Conservation (phyloP, 2,329 filamentous ascomycete species). For the Colletotrichum simmondsii region DNA sequence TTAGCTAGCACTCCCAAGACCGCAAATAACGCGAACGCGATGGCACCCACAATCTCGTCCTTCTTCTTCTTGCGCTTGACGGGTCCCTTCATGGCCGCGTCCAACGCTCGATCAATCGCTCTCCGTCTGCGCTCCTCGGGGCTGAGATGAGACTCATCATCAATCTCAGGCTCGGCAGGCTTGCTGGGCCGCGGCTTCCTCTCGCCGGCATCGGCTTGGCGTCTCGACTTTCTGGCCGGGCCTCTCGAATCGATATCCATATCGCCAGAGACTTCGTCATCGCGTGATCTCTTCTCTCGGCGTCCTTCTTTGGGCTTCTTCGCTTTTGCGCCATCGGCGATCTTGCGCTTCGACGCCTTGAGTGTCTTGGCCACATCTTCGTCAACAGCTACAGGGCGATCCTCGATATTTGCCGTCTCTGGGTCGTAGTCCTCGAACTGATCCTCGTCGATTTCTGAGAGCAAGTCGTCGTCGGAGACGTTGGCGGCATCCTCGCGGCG, state of each 20-base stretch:
- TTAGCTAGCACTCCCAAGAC: slow-evolving; percentile 36
- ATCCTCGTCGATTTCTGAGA: slow-evolving; percentile 77
- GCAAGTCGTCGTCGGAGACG: slow-evolving; percentile 63
- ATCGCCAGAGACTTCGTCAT: slow-evolving; percentile 60
- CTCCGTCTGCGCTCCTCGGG: slow-evolving; percentile 86
- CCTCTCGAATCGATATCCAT: slow-evolving; percentile 54
- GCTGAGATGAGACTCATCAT: slow-evolving; percentile 81
- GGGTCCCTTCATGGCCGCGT: slow-evolving; percentile 87
- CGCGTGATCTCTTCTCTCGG: slow-evolving; percentile 69
- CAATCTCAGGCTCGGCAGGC: slow-evolving; percentile 63
- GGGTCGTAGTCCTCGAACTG: slow-evolving; percentile 78
- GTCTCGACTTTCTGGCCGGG: slow-evolving; percentile 57
- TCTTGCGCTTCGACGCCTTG: slow-evolving; percentile 74
- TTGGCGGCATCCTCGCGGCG: slow-evolving; percentile 43
- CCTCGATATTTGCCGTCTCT: slow-evolving; percentile 70
- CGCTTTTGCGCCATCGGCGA: slow-evolving; percentile 69
- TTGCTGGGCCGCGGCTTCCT: slow-evolving; percentile 58
- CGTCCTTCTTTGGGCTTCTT: slow-evolving; percentile 83
- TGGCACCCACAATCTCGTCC: slow-evolving; percentile 80
- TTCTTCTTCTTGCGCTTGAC: slow-evolving; percentile 80
- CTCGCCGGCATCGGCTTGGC: slow-evolving; percentile 54
- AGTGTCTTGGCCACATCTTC: slow-evolving; percentile 72
- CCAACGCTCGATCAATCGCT: slow-evolving; percentile 87
- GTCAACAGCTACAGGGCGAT: slow-evolving; percentile 74
- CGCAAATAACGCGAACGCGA: not conserved